These are phyloP conservation scores for Fusarium keratoplasticum DNA, from an alignment of 2,329 filamentous ascomycete species.

Conservation along the genomic window DNA sequence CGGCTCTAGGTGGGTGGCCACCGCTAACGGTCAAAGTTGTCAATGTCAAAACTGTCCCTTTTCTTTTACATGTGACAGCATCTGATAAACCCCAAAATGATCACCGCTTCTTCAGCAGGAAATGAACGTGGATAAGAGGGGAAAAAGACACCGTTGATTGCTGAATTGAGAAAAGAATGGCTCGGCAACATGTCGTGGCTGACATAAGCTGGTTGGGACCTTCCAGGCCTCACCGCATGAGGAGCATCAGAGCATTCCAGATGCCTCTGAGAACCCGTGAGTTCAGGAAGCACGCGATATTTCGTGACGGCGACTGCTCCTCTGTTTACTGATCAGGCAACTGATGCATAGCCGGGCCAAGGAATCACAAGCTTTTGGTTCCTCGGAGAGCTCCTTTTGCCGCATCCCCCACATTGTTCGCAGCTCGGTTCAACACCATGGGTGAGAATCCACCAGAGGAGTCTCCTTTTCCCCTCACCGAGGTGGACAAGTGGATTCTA, in stretches of 20 bases:
- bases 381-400: background rate
- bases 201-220: constrained; percentile 36
- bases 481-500: constrained; percentile 67
- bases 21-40: background rate
- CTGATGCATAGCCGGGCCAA: background rate
- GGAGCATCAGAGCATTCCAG: constrained; percentile 1
- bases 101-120: background rate
- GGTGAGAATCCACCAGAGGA: constrained; percentile 54
- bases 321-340: background rate
- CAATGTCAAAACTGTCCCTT: constrained; percentile 7
- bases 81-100: background rate
- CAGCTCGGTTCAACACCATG: constrained; percentile 49
- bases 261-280: constrained; percentile 11
- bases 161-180: constrained; percentile 6
- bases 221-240: constrained; percentile 30
- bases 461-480: constrained; percentile 69
- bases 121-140: background rate
- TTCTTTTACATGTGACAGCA: constrained; percentile 21
- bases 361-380: background rate
- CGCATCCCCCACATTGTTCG: constrained; percentile 1
- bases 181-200: constrained; percentile 15
- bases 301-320: background rate
- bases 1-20: background rate
- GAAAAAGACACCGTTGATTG: background rate
- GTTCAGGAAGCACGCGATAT: background rate